Evolutionary conservation across 345 rosid genomes (phyloP), one percentile per base, ranked within the genome.

Genomic region (Populus deltoides): DNA sequence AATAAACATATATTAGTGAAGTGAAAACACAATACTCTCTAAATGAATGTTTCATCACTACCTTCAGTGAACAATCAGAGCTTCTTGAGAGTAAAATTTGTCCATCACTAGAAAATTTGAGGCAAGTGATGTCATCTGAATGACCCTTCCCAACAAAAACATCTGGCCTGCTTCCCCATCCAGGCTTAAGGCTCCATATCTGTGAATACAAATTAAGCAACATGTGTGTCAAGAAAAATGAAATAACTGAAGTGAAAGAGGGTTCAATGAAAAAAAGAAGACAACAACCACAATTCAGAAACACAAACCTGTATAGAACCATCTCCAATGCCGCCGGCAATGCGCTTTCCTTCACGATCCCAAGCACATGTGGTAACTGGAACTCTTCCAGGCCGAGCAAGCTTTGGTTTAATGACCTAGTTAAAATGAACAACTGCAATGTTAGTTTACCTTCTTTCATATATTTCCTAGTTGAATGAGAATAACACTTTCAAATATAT

Each of bases 111-210:
- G 98, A 93, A 88, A 93, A 96, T 88, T 91, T 92, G 69, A 96
- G 90, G 71, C 87, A 85, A 27, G 97, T 96, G 70, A 96, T 93
- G 75, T 96, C 99, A 82, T 96, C 99, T 66, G 92, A 87, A 83
- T 96, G 99, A 77, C 89, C 91, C 75, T 91, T 91, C 75, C 90
- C 97, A 66, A 92, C 86, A 61, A 88, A 81, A 75, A 92, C 75
- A 81, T 96, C 97, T 1, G 99, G 99, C 85, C 99, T 86, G 86
- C 97, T 96, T 85, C 98, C 99, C 98, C 99, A 96, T 80, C 98
- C 99, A 0, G 97, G 94, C 86, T 96, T 92, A 72, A 91, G 92
- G 83, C 88, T 93, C 99, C 98, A 96, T 74, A 92, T 74, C 99
- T 95, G 85, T 68, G 24, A 25, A 29, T 45, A 12, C n/a, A 39